phyloP scores from a whole-genome alignment of 306 rosid species.

The Crataegus laevigata region DNA sequence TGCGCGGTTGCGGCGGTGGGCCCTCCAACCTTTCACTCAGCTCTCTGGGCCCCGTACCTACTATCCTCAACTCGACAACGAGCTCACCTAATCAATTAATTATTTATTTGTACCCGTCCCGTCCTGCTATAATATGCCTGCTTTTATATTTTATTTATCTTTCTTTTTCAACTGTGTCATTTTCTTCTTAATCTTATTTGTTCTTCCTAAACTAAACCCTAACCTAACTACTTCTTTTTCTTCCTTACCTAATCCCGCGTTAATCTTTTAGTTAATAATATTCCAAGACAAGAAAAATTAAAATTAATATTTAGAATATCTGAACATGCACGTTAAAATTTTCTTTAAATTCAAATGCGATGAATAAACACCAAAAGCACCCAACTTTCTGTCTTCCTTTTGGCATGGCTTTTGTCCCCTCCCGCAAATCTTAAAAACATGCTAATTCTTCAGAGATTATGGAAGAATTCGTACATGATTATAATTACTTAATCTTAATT shows the following conservation, averaged over 20 bases:
- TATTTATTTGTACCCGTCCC: neutral
- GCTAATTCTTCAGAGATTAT: neutral
- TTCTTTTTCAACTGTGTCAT: neutral
- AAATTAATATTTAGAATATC: neutral
- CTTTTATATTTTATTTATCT: neutral
- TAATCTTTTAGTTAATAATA: neutral
- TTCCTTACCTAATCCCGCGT: neutral
- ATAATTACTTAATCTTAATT: neutral
- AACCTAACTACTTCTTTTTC: neutral
- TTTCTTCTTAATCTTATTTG: neutral
- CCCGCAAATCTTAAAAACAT: neutral
- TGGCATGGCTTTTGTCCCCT: neutral
- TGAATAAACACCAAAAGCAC: neutral
- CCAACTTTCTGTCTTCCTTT: neutral
- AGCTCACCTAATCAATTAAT: neutral
- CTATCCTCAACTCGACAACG: neutral
- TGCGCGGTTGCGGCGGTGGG: conserved; percentile 66
- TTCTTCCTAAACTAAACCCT: neutral
- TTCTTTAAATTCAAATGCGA: neutral
- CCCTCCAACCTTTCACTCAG: conserved; percentile 20
- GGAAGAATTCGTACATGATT: neutral
- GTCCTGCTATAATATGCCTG: neutral
- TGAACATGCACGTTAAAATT: neutral
- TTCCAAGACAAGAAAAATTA: neutral
- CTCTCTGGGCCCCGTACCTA: conserved; percentile 24